Evolutionary conservation across 352 stramenopile genomes (phyloP).

Genomic region (Phytophthora crassamura): DNA sequence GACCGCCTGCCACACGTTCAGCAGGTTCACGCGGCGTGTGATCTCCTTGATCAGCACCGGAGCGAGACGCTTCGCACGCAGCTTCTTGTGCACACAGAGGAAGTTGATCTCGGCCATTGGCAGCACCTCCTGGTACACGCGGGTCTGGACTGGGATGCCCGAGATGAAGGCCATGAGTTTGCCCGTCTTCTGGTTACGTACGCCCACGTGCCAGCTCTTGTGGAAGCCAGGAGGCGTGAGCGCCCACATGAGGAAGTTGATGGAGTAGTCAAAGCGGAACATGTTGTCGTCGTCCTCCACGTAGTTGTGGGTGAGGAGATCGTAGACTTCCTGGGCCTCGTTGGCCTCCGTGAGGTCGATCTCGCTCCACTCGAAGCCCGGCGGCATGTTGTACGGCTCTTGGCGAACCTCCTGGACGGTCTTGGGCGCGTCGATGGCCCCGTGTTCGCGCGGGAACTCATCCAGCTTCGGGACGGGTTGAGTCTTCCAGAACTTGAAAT

Average conservation of each 20-base stretch:
- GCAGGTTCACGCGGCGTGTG: constrained; percentile 97
- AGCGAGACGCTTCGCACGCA: constrained; percentile 95
- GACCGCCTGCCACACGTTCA: constrained; percentile 95
- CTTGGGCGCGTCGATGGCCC: constrained; percentile 95
- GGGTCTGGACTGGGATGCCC: constrained; percentile 93
- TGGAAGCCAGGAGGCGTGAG: constrained; percentile 95
- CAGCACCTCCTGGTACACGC: constrained; percentile 69
- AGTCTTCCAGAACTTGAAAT: constrained; percentile 95
- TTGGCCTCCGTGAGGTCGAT: constrained; percentile 89
- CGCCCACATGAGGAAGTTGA: constrained; percentile 91
- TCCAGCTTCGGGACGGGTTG: constrained; percentile 86
- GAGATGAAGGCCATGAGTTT: constrained; percentile 99
- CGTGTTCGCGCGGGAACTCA: constrained; percentile 80
- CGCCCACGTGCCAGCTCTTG: constrained; percentile 96
- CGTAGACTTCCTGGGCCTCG: constrained; percentile 95
- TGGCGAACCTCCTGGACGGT: constrained; percentile 89
- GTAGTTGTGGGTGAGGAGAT: constrained; percentile 98
- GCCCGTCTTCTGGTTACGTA: constrained; percentile 91
- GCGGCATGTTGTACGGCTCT: constrained; percentile 97
- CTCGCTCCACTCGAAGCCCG: constrained; percentile 95
- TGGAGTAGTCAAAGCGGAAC: constrained; percentile 96
- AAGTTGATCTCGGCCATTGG: constrained; percentile 99
- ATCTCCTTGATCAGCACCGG: constrained; percentile 99
- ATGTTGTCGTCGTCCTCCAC: constrained; percentile 99
- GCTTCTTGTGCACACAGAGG: constrained; percentile 99